Conservation (phyloP, 1,284 basidiomycete genomes). For the Austroboletus olivaceoglutinosus region DNA sequence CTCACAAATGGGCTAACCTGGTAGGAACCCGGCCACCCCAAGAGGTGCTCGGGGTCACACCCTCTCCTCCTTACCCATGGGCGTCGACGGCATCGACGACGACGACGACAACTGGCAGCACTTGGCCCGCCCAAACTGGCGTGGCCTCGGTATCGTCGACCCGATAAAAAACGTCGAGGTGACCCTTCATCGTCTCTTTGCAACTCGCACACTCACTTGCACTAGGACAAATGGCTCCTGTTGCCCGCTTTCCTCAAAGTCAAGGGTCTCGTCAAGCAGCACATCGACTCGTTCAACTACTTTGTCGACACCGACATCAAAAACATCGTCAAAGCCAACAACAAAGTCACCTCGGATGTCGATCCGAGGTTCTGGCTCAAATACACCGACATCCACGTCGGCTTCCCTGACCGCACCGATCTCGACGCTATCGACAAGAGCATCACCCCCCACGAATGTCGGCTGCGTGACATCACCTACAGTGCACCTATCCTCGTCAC, state of each 20-base stretch:
- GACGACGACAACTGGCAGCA: slow-evolving; percentile 64
- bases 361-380: slow-evolving; percentile 98
- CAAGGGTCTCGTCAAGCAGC: slow-evolving; percentile 98
- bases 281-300: slow-evolving; percentile 99
- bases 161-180: slow-evolving; percentile 80
- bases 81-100: slow-evolving; percentile 34
- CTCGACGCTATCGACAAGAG: slow-evolving; percentile 75
- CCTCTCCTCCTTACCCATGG: not conserved
- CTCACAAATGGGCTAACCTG: no score
- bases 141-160: slow-evolving; percentile 71
- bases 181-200: slow-evolving; percentile 2
- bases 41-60: slow-evolving; percentile 3
- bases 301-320: slow-evolving; percentile 98
- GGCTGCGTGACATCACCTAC: slow-evolving; percentile 95
- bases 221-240: slow-evolving; percentile 95
- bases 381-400: slow-evolving; percentile 94
- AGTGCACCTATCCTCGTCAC: slow-evolving; percentile 93
- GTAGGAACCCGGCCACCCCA: not conserved
- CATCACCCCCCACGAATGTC: slow-evolving; percentile 97
- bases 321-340: slow-evolving; percentile 93
- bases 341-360: slow-evolving; percentile 92
- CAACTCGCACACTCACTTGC: not conserved
- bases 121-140: slow-evolving; percentile 57
- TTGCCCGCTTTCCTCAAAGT: slow-evolving; percentile 94
- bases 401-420: slow-evolving; percentile 88